These are phyloP conservation scores for Abrus precatorius DNA, from an alignment of 306 rosid species.

Conservation along the genomic window DNA sequence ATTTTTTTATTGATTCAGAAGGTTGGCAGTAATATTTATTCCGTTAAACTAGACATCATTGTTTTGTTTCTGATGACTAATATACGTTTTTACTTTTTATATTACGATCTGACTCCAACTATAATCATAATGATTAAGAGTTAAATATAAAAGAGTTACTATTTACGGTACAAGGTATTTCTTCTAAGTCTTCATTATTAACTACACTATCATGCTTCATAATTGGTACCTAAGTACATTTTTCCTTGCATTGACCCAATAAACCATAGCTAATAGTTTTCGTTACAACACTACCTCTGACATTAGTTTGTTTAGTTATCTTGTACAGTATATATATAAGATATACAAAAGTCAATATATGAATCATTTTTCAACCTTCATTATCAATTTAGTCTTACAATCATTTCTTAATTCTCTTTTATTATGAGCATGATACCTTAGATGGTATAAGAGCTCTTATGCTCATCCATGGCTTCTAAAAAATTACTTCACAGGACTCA, in stretches of 20 bases:
- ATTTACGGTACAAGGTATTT: slow-evolving; percentile 11
- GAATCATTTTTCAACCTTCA: too few species aligned
- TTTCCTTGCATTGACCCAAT: slow-evolving; percentile 1
- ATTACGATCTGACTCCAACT: not conserved
- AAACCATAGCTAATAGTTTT: not conserved
- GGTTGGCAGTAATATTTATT: slow-evolving; percentile 32
- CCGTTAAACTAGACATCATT: slow-evolving; percentile 43
- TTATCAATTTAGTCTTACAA: too few species aligned
- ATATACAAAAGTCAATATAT: too few species aligned
- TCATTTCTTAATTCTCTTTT: too few species aligned
- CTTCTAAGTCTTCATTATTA: slow-evolving; percentile 19
- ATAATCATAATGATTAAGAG: slow-evolving; percentile 1
- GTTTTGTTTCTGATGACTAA: slow-evolving; percentile 19
- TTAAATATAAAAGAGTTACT: slow-evolving; percentile 25
- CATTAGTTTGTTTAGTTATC: too few species aligned
- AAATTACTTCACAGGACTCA: too few species aligned
- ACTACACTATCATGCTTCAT: slow-evolving; percentile 23
- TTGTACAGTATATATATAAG: too few species aligned
- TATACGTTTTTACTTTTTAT: not conserved
- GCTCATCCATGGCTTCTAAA: too few species aligned
- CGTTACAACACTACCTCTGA: too few species aligned
- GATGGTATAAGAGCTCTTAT: too few species aligned
- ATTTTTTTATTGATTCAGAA: slow-evolving; percentile 31
- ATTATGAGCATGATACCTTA: too few species aligned
- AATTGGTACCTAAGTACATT: slow-evolving; percentile 25